phyloP scores from a whole-genome alignment of 83 land plant species.

The Thuja plicata region DNA sequence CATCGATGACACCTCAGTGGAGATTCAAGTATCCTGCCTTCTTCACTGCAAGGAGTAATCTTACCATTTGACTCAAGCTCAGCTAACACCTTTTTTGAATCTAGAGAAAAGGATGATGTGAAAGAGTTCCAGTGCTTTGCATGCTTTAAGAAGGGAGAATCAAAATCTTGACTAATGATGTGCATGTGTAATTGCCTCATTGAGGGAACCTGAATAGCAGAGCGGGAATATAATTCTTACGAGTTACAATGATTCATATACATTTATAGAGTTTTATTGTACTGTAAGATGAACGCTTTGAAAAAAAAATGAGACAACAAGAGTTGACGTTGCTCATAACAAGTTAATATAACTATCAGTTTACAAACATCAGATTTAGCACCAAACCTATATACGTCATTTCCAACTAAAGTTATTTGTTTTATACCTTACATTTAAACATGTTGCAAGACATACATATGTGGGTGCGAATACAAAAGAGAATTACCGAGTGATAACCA shows the following conservation, averaged over 20 bases:
- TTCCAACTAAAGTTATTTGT: neutral
- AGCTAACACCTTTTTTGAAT: constrained; percentile 32
- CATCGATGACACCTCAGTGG: constrained; percentile 50
- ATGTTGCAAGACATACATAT: neutral
- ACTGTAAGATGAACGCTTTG: neutral
- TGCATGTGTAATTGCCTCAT: constrained; percentile 54
- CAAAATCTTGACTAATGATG: constrained; percentile 43
- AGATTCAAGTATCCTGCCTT: constrained; percentile 17
- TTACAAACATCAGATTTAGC: neutral
- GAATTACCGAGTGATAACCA: constrained; percentile 88
- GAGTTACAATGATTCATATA: neutral
- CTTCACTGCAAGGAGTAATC: constrained; percentile 19
- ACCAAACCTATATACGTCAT: neutral
- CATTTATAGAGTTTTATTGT: neutral
- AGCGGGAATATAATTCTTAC: neutral
- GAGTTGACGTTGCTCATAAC: neutral
- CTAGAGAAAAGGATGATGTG: constrained; percentile 32
- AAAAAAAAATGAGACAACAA: neutral
- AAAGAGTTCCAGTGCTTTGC: constrained; percentile 57
- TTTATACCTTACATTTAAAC: neutral
- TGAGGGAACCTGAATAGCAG: constrained; percentile 37
- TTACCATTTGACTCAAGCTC: constrained; percentile 32
- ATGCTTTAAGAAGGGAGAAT: constrained; percentile 43
- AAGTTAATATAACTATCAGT: neutral
- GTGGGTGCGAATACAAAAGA: neutral